These are phyloP conservation scores for Melampsora abietis-canadensis DNA, from an alignment of 1,284 basidiomycete genomes.

Conservation along the genomic window DNA sequence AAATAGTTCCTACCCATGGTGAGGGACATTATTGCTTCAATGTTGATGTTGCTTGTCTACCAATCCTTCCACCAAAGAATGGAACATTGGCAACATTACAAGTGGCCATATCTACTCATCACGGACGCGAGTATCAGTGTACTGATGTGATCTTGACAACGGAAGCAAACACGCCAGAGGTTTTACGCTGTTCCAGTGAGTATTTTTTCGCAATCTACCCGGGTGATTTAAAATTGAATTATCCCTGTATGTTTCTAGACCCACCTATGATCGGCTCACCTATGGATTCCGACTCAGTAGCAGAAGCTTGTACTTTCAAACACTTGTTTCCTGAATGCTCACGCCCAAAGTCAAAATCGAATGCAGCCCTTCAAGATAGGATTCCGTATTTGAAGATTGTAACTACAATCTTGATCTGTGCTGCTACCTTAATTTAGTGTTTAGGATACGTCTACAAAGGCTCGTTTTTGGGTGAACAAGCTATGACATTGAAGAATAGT, in stretches of 20 bases:
- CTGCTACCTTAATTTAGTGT: no score
- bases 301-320: constrained; percentile 1
- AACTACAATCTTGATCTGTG: no score
- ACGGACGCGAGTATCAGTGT: constrained; percentile 4
- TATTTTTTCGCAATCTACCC: not conserved
- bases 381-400: no score
- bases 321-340: constrained; percentile 1
- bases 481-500: no score
- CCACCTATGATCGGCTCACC: not conserved
- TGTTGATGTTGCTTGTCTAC: not conserved
- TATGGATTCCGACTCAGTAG: not conserved
- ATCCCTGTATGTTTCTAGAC: not conserved
- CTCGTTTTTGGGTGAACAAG: no score
- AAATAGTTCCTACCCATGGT: not conserved
- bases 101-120: not conserved
- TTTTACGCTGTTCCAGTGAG: constrained; percentile 3
- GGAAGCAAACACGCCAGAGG: not conserved
- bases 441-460: no score
- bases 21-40: constrained; percentile 9
- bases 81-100: constrained; percentile 1
- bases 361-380: not conserved
- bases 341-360: not conserved
- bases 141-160: not conserved
- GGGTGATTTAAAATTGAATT: not conserved
- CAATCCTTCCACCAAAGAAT: not conserved